Conservation (phyloP, 108 stramenopile genomes). For the Mediolabrus comicus region DNA sequence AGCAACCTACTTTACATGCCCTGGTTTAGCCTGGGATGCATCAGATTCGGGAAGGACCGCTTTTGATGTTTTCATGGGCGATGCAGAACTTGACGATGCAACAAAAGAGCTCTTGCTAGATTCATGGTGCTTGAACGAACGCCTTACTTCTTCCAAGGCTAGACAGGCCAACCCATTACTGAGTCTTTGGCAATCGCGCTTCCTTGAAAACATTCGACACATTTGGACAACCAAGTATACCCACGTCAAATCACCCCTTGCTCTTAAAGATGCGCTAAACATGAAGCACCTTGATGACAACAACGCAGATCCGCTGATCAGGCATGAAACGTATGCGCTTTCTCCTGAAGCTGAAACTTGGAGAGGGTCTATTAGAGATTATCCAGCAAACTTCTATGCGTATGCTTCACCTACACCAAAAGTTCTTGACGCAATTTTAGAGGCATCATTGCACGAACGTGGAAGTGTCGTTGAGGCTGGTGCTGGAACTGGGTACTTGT, state of each 20-base stretch:
- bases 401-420: conserved; percentile 34
- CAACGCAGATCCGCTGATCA: conserved; percentile 3
- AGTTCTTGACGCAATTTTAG: conserved; percentile 10
- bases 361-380: conserved; percentile 46
- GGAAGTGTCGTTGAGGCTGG: conserved; percentile 25
- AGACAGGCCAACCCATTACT: conserved; percentile 16
- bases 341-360: conserved; percentile 18
- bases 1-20: conserved; percentile 33
- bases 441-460: background rate
- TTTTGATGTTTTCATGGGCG: conserved; percentile 16
- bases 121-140: conserved; percentile 27
- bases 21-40: conserved; percentile 42
- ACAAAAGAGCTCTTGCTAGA: conserved; percentile 22
- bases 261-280: background rate
- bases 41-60: conserved; percentile 11
- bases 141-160: background rate
- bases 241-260: background rate
- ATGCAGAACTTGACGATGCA: conserved; percentile 24
- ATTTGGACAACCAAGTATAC: conserved; percentile 35
- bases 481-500: conserved; percentile 47
- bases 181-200: conserved; percentile 36
- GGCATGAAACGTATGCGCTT: conserved; percentile 24
- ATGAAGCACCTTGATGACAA: background rate
- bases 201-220: conserved; percentile 32
- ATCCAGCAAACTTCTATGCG: conserved; percentile 41